Percentiles rank a stretch among this genome's conserved stretches.
Conservation (phyloP, 176 grass and related monocot genomes). For the Hordeum vulgare region MorexV3_pseudomolecules_assembly NC_058518.1:484388821-484389320, state of each 20-base stretch:
- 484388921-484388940: conserved; percentile 47
- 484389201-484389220: conserved; percentile 31
- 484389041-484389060: conserved; percentile 42
- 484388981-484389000: conserved; percentile 34
- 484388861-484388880: neutral
- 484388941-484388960: conserved; percentile 51
- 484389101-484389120: neutral
- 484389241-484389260: conserved; percentile 21
- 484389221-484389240: conserved; percentile 19
- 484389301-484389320: conserved; percentile 32
- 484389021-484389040: conserved; percentile 1
- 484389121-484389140: neutral
- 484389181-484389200: neutral
- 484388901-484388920: neutral
- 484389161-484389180: neutral
- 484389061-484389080: neutral
- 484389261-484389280: conserved; percentile 41
- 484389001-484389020: neutral
- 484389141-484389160: neutral
- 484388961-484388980: conserved; percentile 31
- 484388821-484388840: conserved; percentile 9
- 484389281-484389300: conserved; percentile 48
- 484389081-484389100: neutral
- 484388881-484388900: neutral
- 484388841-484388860: neutral